phyloP scores from a whole-genome alignment of 2,329 filamentous ascomycete genomes.

The Diaporthe helianthi region DNA sequence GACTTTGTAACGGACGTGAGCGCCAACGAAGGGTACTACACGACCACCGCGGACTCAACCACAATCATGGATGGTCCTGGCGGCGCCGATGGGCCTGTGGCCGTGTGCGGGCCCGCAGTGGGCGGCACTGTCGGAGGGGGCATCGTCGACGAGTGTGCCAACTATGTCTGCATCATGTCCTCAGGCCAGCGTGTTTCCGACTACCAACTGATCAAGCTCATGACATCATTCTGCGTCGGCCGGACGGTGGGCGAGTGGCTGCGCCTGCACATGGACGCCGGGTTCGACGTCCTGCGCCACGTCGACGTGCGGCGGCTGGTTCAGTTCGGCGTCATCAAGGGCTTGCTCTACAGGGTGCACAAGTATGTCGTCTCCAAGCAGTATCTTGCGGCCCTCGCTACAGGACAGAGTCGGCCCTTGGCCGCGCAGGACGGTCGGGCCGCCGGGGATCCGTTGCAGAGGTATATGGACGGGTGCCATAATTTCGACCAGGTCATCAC shows the following conservation, averaged over 20 bases:
- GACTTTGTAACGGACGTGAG: constrained; percentile 75
- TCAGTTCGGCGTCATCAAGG: constrained; percentile 96
- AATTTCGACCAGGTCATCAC: constrained; percentile 85
- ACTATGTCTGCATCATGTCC: constrained; percentile 72
- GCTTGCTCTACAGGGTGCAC: constrained; percentile 89
- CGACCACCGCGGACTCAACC: constrained; percentile 12
- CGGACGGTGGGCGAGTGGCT: constrained; percentile 90
- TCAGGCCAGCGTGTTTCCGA: constrained; percentile 53
- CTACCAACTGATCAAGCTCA: constrained; percentile 79
- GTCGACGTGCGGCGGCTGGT: constrained; percentile 91
- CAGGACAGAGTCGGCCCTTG: constrained; percentile 54
- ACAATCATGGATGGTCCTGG: constrained; percentile 14
- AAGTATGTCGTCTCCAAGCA: constrained; percentile 81
- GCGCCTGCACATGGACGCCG: constrained; percentile 71
- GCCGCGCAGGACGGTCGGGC: constrained; percentile 33
- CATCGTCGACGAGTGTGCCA: constrained; percentile 80
- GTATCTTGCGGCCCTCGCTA: constrained; percentile 63
- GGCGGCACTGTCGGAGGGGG: constrained; percentile 11
- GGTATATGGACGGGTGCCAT: constrained; percentile 77
- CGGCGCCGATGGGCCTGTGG: constrained; percentile 54
- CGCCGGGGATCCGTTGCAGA: constrained; percentile 62
- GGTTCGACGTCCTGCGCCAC: constrained; percentile 70
- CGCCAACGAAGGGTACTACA: constrained; percentile 34
- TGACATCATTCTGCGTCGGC: constrained; percentile 83
- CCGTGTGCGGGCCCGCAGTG: neutral